phyloP scores from a whole-genome alignment of 2,329 filamentous ascomycete genomes.

The Aureobasidium sp. region DNA sequence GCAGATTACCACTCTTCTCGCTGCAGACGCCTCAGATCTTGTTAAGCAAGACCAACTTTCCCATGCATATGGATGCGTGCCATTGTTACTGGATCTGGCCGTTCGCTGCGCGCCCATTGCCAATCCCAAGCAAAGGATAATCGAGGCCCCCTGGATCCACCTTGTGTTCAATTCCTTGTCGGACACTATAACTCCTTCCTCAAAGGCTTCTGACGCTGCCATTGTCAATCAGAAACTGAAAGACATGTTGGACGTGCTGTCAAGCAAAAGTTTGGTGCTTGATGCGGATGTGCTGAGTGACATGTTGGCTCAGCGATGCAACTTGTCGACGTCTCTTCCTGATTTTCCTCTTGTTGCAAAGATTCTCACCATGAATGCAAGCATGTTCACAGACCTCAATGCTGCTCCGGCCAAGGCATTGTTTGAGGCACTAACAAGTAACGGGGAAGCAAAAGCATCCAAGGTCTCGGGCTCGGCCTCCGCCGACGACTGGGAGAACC shows the following conservation, averaged over 20 bases:
- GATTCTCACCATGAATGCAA: constrained; percentile 38
- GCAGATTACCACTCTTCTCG: background rate
- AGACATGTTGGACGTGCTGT: constrained; percentile 21
- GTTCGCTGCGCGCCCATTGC: constrained; percentile 33
- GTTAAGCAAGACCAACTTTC: background rate
- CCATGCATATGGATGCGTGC: background rate
- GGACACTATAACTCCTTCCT: constrained; percentile 22
- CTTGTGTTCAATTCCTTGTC: constrained; percentile 30
- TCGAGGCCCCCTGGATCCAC: constrained; percentile 39
- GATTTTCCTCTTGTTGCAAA: constrained; percentile 37
- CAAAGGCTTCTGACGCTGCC: constrained; percentile 17
- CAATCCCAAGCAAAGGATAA: constrained; percentile 32
- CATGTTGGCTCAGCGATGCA: constrained; percentile 2
- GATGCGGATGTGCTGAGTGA: background rate
- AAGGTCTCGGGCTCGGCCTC: background rate
- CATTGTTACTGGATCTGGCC: constrained; percentile 31
- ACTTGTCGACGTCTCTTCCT: constrained; percentile 10
- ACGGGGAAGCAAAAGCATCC: background rate
- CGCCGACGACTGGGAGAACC: background rate
- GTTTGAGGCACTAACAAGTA: constrained; percentile 7
- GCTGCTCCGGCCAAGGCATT: constrained; percentile 9
- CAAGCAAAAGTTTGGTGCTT: background rate
- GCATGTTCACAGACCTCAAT: constrained; percentile 33
- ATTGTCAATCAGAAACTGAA: constrained; percentile 16
- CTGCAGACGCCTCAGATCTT: background rate